These are phyloP conservation scores for Alternaria sp. DNA, from an alignment of 2,329 filamentous ascomycete genomes.

Conservation along the genomic window DNA sequence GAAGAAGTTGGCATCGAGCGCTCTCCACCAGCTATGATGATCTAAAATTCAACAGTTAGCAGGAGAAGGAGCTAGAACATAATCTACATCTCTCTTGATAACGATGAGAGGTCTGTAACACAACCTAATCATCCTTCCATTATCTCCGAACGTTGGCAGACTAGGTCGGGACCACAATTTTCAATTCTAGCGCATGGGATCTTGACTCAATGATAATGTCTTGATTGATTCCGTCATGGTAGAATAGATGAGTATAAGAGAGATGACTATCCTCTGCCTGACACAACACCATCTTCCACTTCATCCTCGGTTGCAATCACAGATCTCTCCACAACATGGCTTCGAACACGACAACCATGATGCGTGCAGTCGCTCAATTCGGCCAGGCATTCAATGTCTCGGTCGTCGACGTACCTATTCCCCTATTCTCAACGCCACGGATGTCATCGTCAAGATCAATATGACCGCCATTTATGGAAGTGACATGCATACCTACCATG, in stretches of 20 bases:
- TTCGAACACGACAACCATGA: background rate
- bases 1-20: too few relatives aligned
- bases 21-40: too few relatives aligned
- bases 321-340: background rate
- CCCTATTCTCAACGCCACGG: constrained; percentile 46
- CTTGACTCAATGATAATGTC: background rate
- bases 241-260: background rate
- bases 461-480: constrained; percentile 52
- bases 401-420: constrained; percentile 34
- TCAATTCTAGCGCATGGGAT: background rate
- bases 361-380: background rate
- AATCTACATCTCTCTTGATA: background rate
- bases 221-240: background rate
- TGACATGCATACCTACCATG: constrained; percentile 17
- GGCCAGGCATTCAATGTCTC: background rate
- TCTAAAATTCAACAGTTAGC: too few relatives aligned
- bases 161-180: background rate
- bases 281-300: background rate
- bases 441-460: constrained; percentile 53
- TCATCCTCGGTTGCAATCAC: background rate
- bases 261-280: background rate
- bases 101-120: background rate
- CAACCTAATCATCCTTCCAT: background rate
- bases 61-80: background rate
- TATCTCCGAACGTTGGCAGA: background rate